phyloP scores from a whole-genome alignment of 164 flowering plant species.

The Tetrastigma voinierianum region DNA sequence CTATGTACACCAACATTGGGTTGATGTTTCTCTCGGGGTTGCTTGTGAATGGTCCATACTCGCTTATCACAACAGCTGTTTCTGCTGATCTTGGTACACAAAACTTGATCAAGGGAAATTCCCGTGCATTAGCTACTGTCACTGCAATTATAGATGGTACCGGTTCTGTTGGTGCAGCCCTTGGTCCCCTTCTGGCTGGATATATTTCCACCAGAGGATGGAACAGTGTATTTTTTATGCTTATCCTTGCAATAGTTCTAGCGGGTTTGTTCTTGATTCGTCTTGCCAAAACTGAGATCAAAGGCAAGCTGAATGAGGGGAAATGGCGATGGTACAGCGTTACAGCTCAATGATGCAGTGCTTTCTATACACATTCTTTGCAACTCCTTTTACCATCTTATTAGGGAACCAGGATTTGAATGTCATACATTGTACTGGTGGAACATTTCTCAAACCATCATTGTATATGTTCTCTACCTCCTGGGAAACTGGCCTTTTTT shows the following conservation, averaged over 20 bases:
- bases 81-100: constrained; percentile 96
- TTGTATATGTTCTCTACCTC: neutral
- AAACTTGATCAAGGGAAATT: constrained; percentile 58
- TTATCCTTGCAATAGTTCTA: constrained; percentile 51
- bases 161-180: constrained; percentile 97
- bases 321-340: constrained; percentile 27
- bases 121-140: constrained; percentile 96
- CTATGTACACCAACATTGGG: constrained; percentile 53
- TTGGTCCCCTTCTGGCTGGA: constrained; percentile 89
- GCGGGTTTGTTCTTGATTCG: constrained; percentile 66
- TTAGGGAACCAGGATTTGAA: neutral
- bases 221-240: constrained; percentile 86
- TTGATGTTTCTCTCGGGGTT: constrained; percentile 85
- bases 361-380: neutral
- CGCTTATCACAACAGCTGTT: constrained; percentile 97
- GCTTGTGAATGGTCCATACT: constrained; percentile 92
- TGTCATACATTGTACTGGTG: neutral
- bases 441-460: neutral
- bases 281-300: constrained; percentile 61
- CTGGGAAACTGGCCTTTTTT: neutral
- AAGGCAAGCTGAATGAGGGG: constrained; percentile 43
- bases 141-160: constrained; percentile 98
- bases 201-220: constrained; percentile 88
- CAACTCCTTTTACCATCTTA: neutral
- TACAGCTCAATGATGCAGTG: constrained; percentile 1